A percentile compares a stretch with the other conserved stretches of the same genome.
Evolutionary conservation across 2,329 filamentous ascomycete genomes (phyloP).

Genomic region (Nigrograna mackinnonii): DNA sequence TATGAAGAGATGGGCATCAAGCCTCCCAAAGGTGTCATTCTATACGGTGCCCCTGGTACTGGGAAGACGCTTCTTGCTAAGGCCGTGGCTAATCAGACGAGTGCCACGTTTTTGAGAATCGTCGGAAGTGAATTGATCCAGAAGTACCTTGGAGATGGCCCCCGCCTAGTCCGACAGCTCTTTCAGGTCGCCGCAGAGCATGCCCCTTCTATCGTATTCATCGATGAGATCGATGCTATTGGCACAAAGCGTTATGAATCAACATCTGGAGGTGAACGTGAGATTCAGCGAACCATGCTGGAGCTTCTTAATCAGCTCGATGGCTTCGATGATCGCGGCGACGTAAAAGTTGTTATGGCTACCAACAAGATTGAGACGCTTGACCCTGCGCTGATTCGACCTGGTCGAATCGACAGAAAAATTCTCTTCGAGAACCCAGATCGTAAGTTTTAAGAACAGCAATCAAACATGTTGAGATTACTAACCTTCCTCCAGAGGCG

Average conservation of each 20-base stretch:
- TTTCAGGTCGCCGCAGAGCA: constrained; percentile 97
- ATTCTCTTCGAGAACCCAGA: constrained; percentile 79
- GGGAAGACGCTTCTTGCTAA: constrained; percentile 96
- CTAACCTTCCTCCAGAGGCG: constrained; percentile 74
- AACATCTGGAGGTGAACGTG: constrained; percentile 92
- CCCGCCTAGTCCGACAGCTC: constrained; percentile 90
- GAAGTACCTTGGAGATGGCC: constrained; percentile 97
- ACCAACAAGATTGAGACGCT: constrained; percentile 99
- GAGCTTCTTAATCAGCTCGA: constrained; percentile 98
- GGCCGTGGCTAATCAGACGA: constrained; percentile 98
- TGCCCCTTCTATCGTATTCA: constrained; percentile 96
- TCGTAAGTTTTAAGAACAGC: constrained; percentile 51
- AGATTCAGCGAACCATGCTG: constrained; percentile 98
- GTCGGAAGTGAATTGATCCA: constrained; percentile 97
- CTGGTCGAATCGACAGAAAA: constrained; percentile 97
- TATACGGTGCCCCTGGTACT: constrained; percentile 95
- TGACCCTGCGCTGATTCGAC: constrained; percentile 93
- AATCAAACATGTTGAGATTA: background rate
- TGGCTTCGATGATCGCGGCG: constrained; percentile 96
- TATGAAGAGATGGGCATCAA: constrained; percentile 99
- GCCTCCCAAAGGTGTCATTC: constrained; percentile 97
- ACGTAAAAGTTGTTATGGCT: constrained; percentile 99
- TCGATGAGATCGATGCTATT: constrained; percentile 98
- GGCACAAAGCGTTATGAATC: constrained; percentile 99
- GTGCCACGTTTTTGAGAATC: constrained; percentile 95